Base-by-base conservation (phyloP, 768 basidiomycete genomes). In the Scleroderma citrinum region DNA sequence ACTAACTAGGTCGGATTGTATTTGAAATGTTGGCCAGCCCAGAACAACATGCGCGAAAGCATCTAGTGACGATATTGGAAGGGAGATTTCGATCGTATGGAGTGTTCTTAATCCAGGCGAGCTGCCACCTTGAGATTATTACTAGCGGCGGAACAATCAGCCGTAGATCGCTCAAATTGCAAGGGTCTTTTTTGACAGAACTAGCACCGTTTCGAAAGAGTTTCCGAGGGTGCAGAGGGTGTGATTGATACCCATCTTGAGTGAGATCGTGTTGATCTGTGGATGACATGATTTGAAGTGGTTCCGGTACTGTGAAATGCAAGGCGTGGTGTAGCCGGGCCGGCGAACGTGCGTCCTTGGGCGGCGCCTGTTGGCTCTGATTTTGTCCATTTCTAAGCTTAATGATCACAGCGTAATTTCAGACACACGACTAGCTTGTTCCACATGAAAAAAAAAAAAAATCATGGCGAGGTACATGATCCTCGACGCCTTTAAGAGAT, bases 271-370 rank as follows among this genome's bases (percentile, higher is more conserved):
- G 50, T 61, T 48, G 43, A 62, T 56, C 21, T 10, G 41, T 43
- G n/a, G 41, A 26, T 43, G 41, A 26, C 41, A 29, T 4, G 3
- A 43, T 13, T 17, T 43, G 41, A 24, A 26, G 14, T 26, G 16
- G 13, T 44, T 31, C 42, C 24, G 42, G 16, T 40, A n/a, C n/a
- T n/a, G n/a, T 24, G 40, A 42, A 42, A 23, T 24, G 21, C 21
- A 11, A 16, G 21, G 39, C 19, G 23, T 40, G 39, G 7, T 37
- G 19, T 13, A 8, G 40, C 40, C 43, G 43, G 43, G 26, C 67
- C 56, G 66, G 58, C 67, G 69, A 70, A 70, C 69, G 69, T 70
- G 69, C 69, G 70, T 65, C 48, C 48, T 41, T 31, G 39, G 47
- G 55, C 54, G 57, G 57, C 53, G 56, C 48, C 55, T 52, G 17